phyloP scores from a whole-genome alignment of 805 yeast species.

The Clavispora santaluciae region DNA sequence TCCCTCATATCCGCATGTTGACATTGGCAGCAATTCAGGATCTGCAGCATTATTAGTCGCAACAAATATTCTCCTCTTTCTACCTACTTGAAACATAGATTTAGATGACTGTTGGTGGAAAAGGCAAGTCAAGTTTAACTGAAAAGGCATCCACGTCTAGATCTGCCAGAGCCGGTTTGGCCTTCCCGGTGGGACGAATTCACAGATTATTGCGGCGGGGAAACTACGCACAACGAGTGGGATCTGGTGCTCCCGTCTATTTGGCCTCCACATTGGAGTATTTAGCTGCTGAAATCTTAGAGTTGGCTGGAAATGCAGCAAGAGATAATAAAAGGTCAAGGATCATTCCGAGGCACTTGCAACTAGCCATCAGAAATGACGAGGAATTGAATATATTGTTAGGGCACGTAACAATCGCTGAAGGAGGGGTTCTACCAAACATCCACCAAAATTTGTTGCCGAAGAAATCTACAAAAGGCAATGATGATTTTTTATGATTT shows the following conservation, averaged over 20 bases:
- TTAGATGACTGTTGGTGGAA: slow-evolving; percentile 71
- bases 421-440: slow-evolving; percentile 99
- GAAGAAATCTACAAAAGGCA: slow-evolving; percentile 9
- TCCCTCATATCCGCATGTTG: too few relatives aligned
- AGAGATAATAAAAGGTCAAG: slow-evolving; percentile 53
- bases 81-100: slow-evolving; percentile 5
- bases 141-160: slow-evolving; percentile 96
- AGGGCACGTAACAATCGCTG: slow-evolving; percentile 83
- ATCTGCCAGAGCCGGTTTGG: slow-evolving; percentile 97
- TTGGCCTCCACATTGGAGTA: slow-evolving; percentile 96
- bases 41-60: too few relatives aligned
- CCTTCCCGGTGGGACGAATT: slow-evolving; percentile 99
- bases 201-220: slow-evolving; percentile 96
- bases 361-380: slow-evolving; percentile 56
- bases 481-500: background rate
- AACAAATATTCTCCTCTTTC: background rate
- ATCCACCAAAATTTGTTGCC: slow-evolving; percentile 90
- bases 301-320: slow-evolving; percentile 98
- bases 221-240: slow-evolving; percentile 97
- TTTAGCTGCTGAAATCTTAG: slow-evolving; percentile 95
- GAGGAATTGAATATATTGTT: slow-evolving; percentile 95
- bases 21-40: too few relatives aligned
- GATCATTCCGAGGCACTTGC: slow-evolving; percentile 29
- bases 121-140: slow-evolving; percentile 85
- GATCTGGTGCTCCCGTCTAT: slow-evolving; percentile 99